Percentiles rank a stretch among this genome's conserved stretches.
These are phyloP conservation scores for Exophiala bonariae DNA, from an alignment of 2,329 filamentous ascomycete species.

Conservation along the genomic window DNA sequence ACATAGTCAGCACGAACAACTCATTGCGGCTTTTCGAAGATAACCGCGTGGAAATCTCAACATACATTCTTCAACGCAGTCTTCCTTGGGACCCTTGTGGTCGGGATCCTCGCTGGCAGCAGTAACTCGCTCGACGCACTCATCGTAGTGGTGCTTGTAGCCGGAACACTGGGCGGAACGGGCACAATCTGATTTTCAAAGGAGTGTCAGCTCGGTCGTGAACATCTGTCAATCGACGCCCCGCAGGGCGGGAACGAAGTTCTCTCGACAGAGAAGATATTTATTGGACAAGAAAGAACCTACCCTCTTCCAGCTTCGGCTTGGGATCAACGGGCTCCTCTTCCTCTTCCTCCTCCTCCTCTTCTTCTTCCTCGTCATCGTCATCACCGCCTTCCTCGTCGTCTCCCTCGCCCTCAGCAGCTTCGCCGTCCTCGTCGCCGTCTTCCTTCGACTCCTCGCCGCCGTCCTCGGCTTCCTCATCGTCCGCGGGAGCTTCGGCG, in stretches of 20 bases:
- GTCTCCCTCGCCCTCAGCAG: constrained; percentile 33
- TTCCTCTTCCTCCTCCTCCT: constrained; percentile 75
- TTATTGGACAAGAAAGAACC: constrained; percentile 54
- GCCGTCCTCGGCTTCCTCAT: constrained; percentile 51
- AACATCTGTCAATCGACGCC: too few relatives aligned
- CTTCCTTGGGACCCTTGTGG: constrained; percentile 75
- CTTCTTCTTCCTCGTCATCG: constrained; percentile 47
- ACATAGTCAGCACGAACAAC: constrained; percentile 14
- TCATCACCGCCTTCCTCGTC: constrained; percentile 34
- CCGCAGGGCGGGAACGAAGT: too few relatives aligned
- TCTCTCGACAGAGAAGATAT: too few relatives aligned
- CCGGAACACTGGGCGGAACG: constrained; percentile 81
- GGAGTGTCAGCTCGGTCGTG: constrained; percentile 6
- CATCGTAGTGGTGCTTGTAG: constrained; percentile 96
- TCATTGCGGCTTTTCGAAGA: too few relatives aligned
- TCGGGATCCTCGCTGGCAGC: constrained; percentile 65
- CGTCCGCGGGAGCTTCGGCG: constrained; percentile 58
- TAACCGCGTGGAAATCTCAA: too few relatives aligned
- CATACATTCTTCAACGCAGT: constrained; percentile 99
- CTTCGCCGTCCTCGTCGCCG: constrained; percentile 34
- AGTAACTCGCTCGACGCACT: constrained; percentile 94
- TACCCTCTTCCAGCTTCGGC: constrained; percentile 88
- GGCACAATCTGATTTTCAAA: constrained; percentile 70
- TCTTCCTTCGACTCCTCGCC: constrained; percentile 40
- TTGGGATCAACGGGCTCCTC: constrained; percentile 83